phyloP scores from a whole-genome alignment of 2,329 filamentous ascomycete genomes.

The Hymenoscyphus occultus region DNA sequence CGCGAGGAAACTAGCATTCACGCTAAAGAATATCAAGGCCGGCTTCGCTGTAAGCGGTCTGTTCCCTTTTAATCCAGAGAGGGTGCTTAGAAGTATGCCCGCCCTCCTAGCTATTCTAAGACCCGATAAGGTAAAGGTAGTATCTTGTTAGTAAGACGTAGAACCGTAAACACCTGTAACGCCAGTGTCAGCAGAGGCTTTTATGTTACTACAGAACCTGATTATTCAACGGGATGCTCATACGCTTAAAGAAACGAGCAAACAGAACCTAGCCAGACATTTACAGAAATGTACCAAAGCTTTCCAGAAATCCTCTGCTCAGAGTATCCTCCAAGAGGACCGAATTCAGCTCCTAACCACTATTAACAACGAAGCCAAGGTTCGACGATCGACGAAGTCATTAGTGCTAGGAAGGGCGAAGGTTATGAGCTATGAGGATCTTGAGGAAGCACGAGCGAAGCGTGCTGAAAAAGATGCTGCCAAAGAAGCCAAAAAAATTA shows the following conservation, averaged over 20 bases:
- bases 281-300: slow-evolving; percentile 32
- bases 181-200: slow-evolving; percentile 29
- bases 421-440: slow-evolving; percentile 37
- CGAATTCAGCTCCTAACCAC: slow-evolving; percentile 31
- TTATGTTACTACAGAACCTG: slow-evolving; percentile 21
- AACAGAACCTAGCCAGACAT: slow-evolving; percentile 27
- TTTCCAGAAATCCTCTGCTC: slow-evolving; percentile 30
- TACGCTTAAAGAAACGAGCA: slow-evolving; percentile 28
- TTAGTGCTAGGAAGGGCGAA: slow-evolving; percentile 25
- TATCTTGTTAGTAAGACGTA: slow-evolving; percentile 13
- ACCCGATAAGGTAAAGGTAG: slow-evolving; percentile 16
- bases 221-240: slow-evolving; percentile 29
- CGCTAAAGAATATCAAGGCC: slow-evolving; percentile 33
- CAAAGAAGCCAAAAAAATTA: background rate
- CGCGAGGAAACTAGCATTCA: slow-evolving; percentile 13
- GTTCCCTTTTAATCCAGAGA: slow-evolving; percentile 34
- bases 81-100: slow-evolving; percentile 33
- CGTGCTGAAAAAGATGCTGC: slow-evolving; percentile 20
- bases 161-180: slow-evolving; percentile 25
- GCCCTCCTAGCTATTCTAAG: slow-evolving; percentile 26
- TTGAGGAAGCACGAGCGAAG: slow-evolving; percentile 25
- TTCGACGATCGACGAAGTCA: slow-evolving; percentile 21
- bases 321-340: no score
- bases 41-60: slow-evolving; percentile 26
- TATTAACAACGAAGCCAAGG: slow-evolving; percentile 26